Conservation (phyloP, 202 grass and related monocot species). For the Schoenoplectus tabernaemontani region DNA sequence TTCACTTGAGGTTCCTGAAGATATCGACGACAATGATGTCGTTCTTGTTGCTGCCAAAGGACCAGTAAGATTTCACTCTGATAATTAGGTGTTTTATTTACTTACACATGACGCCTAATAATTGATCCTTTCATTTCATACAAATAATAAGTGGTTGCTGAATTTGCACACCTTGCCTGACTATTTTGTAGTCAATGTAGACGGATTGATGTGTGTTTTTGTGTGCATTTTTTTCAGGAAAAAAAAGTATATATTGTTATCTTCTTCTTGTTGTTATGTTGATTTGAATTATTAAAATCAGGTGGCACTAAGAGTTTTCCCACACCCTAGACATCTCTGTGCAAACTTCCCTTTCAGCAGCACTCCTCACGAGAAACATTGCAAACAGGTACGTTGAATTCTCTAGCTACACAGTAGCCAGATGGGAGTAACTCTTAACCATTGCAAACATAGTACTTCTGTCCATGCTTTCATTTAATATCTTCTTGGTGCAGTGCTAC, state of each 20-base stretch:
- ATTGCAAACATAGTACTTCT: neutral
- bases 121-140: neutral
- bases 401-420: neutral
- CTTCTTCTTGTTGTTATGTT: neutral
- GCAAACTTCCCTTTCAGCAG: slow-evolving; percentile 40
- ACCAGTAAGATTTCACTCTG: slow-evolving; percentile 21
- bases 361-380: slow-evolving; percentile 29
- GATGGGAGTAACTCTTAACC: neutral
- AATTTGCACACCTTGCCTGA: neutral
- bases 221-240: neutral
- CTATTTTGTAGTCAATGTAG: neutral
- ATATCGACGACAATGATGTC: slow-evolving; percentile 38
- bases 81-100: neutral
- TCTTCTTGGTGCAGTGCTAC: slow-evolving; percentile 45
- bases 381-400: slow-evolving; percentile 31
- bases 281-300: slow-evolving; percentile 17
- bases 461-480: neutral
- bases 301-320: slow-evolving; percentile 49
- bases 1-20: slow-evolving; percentile 9
- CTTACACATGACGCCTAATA: neutral
- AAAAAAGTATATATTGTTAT: neutral
- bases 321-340: slow-evolving; percentile 57
- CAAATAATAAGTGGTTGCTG: neutral
- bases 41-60: slow-evolving; percentile 43
- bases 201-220: no score